phyloP scores from a whole-genome alignment of 1,139 yeast genomes.

The Meyerozyma guilliermondii region DNA sequence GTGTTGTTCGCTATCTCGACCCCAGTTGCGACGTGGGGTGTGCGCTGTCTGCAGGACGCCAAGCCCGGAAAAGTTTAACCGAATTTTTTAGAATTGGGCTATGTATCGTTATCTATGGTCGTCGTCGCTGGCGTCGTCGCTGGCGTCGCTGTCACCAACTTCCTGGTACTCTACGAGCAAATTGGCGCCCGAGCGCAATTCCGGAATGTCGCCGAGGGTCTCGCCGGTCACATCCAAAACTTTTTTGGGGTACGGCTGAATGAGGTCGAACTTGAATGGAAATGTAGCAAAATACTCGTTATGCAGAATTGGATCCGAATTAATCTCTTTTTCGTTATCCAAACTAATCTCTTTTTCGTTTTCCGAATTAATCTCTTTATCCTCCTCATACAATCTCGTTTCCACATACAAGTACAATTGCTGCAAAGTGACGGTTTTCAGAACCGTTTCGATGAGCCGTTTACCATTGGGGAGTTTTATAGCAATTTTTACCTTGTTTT shows the following conservation, averaged over 20 bases:
- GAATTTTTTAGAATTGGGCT: too few species aligned
- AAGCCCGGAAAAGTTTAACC: too few species aligned
- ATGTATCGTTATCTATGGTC: too few species aligned
- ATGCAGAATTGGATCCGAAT: background rate
- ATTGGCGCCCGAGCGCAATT: slow-evolving; percentile 35
- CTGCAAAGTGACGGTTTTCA: slow-evolving; percentile 41
- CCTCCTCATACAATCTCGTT: slow-evolving; percentile 23
- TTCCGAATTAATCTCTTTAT: slow-evolving; percentile 12
- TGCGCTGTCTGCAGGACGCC: background rate
- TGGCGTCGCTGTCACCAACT: slow-evolving; percentile 16
- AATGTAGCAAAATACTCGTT: slow-evolving; percentile 20
- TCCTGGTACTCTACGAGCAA: slow-evolving; percentile 32
- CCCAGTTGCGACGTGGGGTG: background rate
- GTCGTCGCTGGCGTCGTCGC: slow-evolving; percentile 16
- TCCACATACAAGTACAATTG: slow-evolving; percentile 68
- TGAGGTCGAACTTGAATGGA: slow-evolving; percentile 32
- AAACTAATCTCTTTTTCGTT: background rate
- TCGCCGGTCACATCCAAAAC: slow-evolving; percentile 16
- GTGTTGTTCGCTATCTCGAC: background rate
- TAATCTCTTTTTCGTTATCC: background rate
- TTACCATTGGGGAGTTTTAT: slow-evolving; percentile 52
- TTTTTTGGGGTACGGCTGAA: slow-evolving; percentile 42
- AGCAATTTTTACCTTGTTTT: slow-evolving; percentile 23
- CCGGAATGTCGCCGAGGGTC: slow-evolving; percentile 18
- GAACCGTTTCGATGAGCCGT: slow-evolving; percentile 54